Evolutionary conservation across 163 green algal species (phyloP).

Genomic region (Scenedesmus sp.): DNA sequence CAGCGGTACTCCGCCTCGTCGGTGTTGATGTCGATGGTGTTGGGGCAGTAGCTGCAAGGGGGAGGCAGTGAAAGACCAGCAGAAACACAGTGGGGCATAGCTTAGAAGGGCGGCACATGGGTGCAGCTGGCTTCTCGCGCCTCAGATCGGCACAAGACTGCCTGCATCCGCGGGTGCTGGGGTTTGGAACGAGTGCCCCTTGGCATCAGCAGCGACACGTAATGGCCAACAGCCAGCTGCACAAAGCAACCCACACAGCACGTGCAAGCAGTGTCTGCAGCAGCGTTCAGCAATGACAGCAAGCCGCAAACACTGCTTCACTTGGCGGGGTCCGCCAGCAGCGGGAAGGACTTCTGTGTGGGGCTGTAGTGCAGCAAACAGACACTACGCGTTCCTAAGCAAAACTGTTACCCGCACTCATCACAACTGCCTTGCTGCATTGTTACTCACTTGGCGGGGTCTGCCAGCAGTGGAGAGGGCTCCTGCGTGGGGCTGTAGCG

Average conservation of each 20-base stretch:
- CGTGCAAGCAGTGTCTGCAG: background rate
- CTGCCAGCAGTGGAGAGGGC: constrained; percentile 90
- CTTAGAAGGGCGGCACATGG: background rate
- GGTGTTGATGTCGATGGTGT: constrained; percentile 90
- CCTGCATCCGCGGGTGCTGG: background rate
- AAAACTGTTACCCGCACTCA: constrained; percentile 51
- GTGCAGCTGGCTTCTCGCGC: too few species aligned
- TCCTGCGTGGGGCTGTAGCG: constrained; percentile 89
- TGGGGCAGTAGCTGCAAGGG: constrained; percentile 83
- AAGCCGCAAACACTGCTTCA: background rate
- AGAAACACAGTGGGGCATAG: background rate
- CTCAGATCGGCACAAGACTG: background rate
- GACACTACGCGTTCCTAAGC: constrained; percentile 66
- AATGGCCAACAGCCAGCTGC: background rate
- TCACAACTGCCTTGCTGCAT: too few species aligned
- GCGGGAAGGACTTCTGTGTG: constrained; percentile 88
- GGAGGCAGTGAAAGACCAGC: background rate
- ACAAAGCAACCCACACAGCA: too few species aligned
- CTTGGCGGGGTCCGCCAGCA: constrained; percentile 55
- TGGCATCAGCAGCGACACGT: too few species aligned
- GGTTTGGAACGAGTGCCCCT: too few species aligned
- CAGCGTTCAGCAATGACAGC: background rate
- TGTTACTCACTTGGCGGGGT: constrained; percentile 38
- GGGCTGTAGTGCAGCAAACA: constrained; percentile 96
- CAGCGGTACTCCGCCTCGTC: constrained; percentile 87